Evolutionary conservation across 2,329 filamentous ascomycete genomes (phyloP), one percentile per base, ranked within the genome.

Genomic region (Phaeosphaeriaceae sp.): DNA sequence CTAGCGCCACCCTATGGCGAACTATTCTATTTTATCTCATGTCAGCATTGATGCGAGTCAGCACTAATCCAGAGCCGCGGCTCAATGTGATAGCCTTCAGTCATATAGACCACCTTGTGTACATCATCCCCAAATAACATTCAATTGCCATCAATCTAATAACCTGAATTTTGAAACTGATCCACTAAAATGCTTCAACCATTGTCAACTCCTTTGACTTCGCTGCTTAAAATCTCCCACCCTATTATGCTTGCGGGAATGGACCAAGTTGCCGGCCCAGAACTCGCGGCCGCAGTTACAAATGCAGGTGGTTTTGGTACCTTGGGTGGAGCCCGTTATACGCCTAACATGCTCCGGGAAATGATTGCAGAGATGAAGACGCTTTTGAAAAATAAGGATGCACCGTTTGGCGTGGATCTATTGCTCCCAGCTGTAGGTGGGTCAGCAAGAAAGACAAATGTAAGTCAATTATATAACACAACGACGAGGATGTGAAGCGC

Each of bases 351-450:
- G 57, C 47, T 68, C 21, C 26, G 56, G 23, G 64, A 66, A 21
- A 65, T 66, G 63, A 64, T 67, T 51, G 48, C 54, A 11, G 65
- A 68, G 46, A 50, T 62, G 42, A 68, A 67, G 42, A 50, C 36
- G 12, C 38, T 56, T n/a, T 23, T 66, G 34, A 46, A 45, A 15
- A 49, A 61, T 20, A 58, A 65, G 53, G 54, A 63, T 26, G 53
- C 56, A 17, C 62, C 63, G n/a, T 72, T 73, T 55, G 70, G 70
- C 15, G 68, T 72, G 6, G 69, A 73, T 55, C 50, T 73, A 39
- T 48, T 72, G 46, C 38, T 73, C 9, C 70, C 70, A 23, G 59
- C 68, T 56, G 68, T 73, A 40, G 68, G 70, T 11, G 70, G 66
- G 11, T 48, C 52, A 28, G 70, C 70, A 29, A 58, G 68, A 42